phyloP scores from a whole-genome alignment of 345 rosid genomes.

The Boechera retrofracta region DNA sequence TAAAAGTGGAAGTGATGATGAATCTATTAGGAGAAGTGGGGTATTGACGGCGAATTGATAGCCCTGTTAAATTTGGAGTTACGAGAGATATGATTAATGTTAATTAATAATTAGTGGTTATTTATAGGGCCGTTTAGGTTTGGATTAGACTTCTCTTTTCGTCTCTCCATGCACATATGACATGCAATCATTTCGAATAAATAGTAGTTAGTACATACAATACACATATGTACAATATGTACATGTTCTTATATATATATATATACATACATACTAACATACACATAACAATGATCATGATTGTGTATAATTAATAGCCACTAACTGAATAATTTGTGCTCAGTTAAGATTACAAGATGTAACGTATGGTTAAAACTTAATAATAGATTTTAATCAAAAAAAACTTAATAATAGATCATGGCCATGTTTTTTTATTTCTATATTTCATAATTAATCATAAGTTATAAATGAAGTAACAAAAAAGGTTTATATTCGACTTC shows the following conservation, averaged over 20 bases:
- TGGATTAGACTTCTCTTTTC: slow-evolving; percentile 46
- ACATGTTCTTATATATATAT: background rate
- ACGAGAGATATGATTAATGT: slow-evolving; percentile 45
- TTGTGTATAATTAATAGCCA: slow-evolving; percentile 26
- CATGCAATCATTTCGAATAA: slow-evolving; percentile 28
- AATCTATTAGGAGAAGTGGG: slow-evolving; percentile 38
- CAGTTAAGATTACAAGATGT: slow-evolving; percentile 7
- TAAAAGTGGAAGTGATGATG: slow-evolving; percentile 37
- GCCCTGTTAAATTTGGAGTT: slow-evolving; percentile 40
- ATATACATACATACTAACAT: background rate
- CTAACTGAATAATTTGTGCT: slow-evolving; percentile 14
- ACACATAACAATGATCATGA: slow-evolving; percentile 24
- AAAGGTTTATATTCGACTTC: background rate
- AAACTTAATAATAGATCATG: slow-evolving; percentile 34
- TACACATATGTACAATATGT: background rate
- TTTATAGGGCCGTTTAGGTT: slow-evolving; percentile 39
- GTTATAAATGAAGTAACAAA: slow-evolving; percentile 31
- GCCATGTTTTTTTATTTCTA: background rate
- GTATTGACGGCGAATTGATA: slow-evolving; percentile 45
- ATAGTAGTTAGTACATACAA: background rate
- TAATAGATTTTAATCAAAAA: background rate
- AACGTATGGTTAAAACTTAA: slow-evolving; percentile 35
- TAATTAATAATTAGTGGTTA: slow-evolving; percentile 45
- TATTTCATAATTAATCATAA: background rate
- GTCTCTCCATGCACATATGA: slow-evolving; percentile 32